Evolutionary conservation across 2,329 filamentous ascomycete genomes (phyloP), one percentile per base, ranked within the genome.

Genomic region (Cercospora zeina): DNA sequence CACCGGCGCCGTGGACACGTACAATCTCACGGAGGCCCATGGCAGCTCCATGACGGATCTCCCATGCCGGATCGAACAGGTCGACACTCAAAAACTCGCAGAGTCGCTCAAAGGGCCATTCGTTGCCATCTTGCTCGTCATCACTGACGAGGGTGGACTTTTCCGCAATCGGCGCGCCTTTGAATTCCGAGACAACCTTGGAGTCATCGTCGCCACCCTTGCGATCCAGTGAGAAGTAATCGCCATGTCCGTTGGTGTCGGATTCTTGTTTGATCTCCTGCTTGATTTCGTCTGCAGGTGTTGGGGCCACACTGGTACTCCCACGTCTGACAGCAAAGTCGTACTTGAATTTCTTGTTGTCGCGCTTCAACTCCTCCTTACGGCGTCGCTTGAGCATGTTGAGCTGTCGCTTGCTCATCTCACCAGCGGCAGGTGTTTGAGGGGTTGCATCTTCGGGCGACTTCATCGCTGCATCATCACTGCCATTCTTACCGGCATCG

Each of bases 121-220:
- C 91, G 2, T 85, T 82, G 2, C 92, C 91, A 70, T 93, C 85
- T 62, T 90, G 83, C 67, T 89, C 86, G 13, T 89, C 84, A 62
- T 96, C 90, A 1, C 87, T 83, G 73, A 96, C 87, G 61, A 97
- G 84, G 61, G 95, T 86, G 0, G 93, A 91, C 74, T 96, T 95
- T 73, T 96, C 91, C 2, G 90, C 86, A 9, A 91, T 80, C 2
- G 87, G 79, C 1, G 88, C 84, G 3, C 95, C 96, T 75, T 97
- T 97, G 81, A 96, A 97, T 72, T 99, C 95, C 49, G 92, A 91
- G 27, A 97, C 89, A 14, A 99, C 87, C 74, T 97, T 97, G 4
- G 87, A 87, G 53, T 96, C 91, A 73, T 99, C 95, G 65, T 97
- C 93, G 3, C 89, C 88, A 34, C 85, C 81, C 16, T 86, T 86